Base-by-base conservation (phyloP, 2,329 filamentous ascomycete genomes). In the Septoria linicola region DNA sequence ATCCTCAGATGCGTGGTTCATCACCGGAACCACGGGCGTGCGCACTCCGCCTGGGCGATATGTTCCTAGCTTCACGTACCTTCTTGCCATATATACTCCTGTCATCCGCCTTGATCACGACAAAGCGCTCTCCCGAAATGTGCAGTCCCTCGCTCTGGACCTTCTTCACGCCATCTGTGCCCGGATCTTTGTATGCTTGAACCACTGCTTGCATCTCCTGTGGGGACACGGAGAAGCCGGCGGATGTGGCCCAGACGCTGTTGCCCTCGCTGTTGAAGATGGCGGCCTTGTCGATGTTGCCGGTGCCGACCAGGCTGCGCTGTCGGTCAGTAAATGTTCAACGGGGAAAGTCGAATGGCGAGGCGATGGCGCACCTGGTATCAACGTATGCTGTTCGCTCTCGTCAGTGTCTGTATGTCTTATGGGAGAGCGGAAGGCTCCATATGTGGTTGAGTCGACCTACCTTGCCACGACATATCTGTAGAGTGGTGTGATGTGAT, bases 11-110 rank as follows among this genome's bases (percentile, higher is more conserved):
- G n/a, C n/a, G n/a, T n/a, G n/a, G 7, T 39, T 20, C 35, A 20
- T 8, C 35, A 21, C 21, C 30, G 30, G 19, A 25, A n/a, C 7
- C 16, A n/a, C n/a, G n/a, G n/a, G n/a, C n/a, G n/a, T n/a, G n/a
- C n/a, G n/a, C n/a, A n/a, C n/a, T n/a, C n/a, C n/a, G n/a, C n/a
- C n/a, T n/a, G n/a, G n/a, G n/a, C n/a, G n/a, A n/a, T n/a, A n/a
- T n/a, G n/a, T n/a, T n/a, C n/a, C 17, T 13, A 32, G 16, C 34
- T 23, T 20, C 23, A 68, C 76, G 56, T 77, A 95, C 90, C 82
- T 89, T 84, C 81, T 91, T 89, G 60, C 83, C 88, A 73, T 95
- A 95, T 64, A 95, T 73, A 74, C 83, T 86, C 69, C 86, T 80
- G 25, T 87, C 89, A 56, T 91, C 88, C 45, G 85, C 82, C 68